Percentiles rank a stretch among this genome's conserved stretches.
Evolutionary conservation across 257 asterid genomes (phyloP).

Genomic region (Salvia rosmarinus): DNA sequence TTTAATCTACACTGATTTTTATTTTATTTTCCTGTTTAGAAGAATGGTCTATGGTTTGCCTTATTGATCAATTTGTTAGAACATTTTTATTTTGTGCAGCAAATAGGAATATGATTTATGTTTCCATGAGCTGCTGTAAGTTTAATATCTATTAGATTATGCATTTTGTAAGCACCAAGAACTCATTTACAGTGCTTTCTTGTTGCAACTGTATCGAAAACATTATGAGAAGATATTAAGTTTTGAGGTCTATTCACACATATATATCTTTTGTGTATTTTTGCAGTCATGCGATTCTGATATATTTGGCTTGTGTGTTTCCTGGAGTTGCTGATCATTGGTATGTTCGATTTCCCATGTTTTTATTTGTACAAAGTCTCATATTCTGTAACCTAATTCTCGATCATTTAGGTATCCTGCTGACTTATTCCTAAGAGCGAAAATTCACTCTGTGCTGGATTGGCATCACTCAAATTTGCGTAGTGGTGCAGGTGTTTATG

Average conservation of each 20-base stretch:
- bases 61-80: neutral
- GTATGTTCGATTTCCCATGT: conserved; percentile 49
- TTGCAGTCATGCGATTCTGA: conserved; percentile 93
- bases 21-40: neutral
- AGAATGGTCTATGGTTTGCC: neutral
- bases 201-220: neutral
- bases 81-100: conserved; percentile 1
- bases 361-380: too few species aligned
- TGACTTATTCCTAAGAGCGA: conserved; percentile 75
- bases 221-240: neutral
- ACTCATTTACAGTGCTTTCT: conserved; percentile 6
- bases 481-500: conserved; percentile 70
- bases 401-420: conserved; percentile 75
- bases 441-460: conserved; percentile 81
- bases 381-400: conserved; percentile 17
- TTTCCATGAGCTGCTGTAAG: neutral
- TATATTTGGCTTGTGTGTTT: conserved; percentile 70
- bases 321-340: conserved; percentile 97
- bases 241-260: neutral
- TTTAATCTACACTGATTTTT: neutral
- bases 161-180: neutral
- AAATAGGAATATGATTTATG: neutral
- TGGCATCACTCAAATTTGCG: conserved; percentile 94
- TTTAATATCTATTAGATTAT: conserved; percentile 1
- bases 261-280: conserved; percentile 46